Conservation (phyloP, 805 yeast species). For the Ogataea kodamae region DNA sequence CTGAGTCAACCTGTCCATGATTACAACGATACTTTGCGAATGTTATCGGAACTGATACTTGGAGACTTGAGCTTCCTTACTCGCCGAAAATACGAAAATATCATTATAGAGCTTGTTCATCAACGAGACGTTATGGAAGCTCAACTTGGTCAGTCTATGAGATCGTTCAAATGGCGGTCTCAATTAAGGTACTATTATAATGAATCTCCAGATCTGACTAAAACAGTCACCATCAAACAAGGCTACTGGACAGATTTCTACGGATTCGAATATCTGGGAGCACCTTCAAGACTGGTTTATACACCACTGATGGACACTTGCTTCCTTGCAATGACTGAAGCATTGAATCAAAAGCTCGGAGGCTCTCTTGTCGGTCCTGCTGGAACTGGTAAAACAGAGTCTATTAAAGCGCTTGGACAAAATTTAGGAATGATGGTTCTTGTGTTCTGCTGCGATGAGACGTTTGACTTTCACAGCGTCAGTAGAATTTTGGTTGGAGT, state of each 20-base stretch:
- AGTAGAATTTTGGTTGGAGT: slow-evolving; percentile 75
- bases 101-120: slow-evolving; percentile 68
- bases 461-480: slow-evolving; percentile 77
- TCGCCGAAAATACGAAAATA: slow-evolving; percentile 49
- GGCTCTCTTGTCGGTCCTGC: slow-evolving; percentile 95
- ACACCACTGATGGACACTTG: slow-evolving; percentile 70
- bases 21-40: slow-evolving; percentile 5
- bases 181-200: slow-evolving; percentile 49
- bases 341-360: slow-evolving; percentile 72
- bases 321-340: slow-evolving; percentile 67
- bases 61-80: slow-evolving; percentile 27
- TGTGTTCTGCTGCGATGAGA: slow-evolving; percentile 89
- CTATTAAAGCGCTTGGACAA: slow-evolving; percentile 79
- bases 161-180: slow-evolving; percentile 43
- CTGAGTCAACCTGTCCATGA: slow-evolving; percentile 18
- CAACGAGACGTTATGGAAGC: slow-evolving; percentile 40
- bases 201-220: slow-evolving; percentile 19
- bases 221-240: slow-evolving; percentile 44
- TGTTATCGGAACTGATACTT: slow-evolving; percentile 33
- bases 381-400: slow-evolving; percentile 95
- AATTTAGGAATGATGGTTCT: slow-evolving; percentile 75
- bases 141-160: background rate
- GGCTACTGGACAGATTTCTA: slow-evolving; percentile 51
- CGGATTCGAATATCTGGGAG: slow-evolving; percentile 82
- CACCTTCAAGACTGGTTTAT: slow-evolving; percentile 65